phyloP scores from a whole-genome alignment of 2,329 filamentous ascomycete species.

The Hypoxylon sp. region DNA sequence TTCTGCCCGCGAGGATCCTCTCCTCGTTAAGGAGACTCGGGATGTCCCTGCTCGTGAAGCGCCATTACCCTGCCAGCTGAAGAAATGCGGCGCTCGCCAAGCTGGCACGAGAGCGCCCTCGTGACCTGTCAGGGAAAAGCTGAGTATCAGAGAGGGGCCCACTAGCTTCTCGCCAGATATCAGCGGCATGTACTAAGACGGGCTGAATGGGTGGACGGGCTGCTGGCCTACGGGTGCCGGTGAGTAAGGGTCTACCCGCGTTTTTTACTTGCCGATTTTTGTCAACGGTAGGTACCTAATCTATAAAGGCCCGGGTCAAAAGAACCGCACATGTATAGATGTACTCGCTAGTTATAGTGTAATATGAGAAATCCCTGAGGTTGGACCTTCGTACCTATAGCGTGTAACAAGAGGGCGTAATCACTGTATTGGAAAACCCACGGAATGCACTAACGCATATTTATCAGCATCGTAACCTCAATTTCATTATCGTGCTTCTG shows the following conservation, averaged over 20 bases:
- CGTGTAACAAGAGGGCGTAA: too few species aligned
- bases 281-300: too few species aligned
- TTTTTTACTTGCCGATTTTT: background rate
- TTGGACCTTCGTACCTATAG: too few species aligned
- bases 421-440: too few species aligned
- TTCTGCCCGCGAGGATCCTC: conserved; percentile 2
- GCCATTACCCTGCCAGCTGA: conserved; percentile 42
- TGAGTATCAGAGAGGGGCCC: conserved; percentile 20
- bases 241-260: background rate
- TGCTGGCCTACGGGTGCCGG: conserved; percentile 6
- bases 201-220: conserved; percentile 4
- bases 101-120: conserved; percentile 24
- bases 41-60: conserved; percentile 22
- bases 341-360: too few species aligned
- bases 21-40: conserved; percentile 1
- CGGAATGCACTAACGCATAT: too few species aligned
- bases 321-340: too few species aligned
- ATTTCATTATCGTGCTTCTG: too few species aligned
- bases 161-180: conserved; percentile 21
- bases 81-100: conserved; percentile 24
- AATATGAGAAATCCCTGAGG: too few species aligned
- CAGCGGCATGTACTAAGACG: conserved; percentile 25
- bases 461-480: too few species aligned
- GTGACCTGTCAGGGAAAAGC: conserved; percentile 18
- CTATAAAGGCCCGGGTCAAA: too few species aligned